phyloP scores from a whole-genome alignment of 768 basidiomycete species.

The Tulasnella sp. region DNA sequence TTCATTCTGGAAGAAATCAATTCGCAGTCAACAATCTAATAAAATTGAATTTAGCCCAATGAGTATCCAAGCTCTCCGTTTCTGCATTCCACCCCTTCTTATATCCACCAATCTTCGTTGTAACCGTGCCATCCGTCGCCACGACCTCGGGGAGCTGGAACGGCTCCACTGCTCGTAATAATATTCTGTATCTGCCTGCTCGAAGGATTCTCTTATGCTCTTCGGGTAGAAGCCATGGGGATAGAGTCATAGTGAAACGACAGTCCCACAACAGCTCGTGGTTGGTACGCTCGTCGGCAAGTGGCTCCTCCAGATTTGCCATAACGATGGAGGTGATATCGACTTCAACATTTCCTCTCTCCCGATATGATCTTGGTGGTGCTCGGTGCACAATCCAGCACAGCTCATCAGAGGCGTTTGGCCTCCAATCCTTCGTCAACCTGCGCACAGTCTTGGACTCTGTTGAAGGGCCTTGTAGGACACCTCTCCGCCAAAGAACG shows the following conservation, averaged over 20 bases:
- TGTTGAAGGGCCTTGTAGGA: constrained; percentile 28
- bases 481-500: constrained; percentile 39
- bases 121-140: background rate
- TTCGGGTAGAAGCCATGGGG: constrained; percentile 11
- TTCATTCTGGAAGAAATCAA: background rate
- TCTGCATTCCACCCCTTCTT: background rate
- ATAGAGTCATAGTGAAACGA: constrained; percentile 42
- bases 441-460: background rate
- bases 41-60: background rate
- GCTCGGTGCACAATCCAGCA: constrained; percentile 56
- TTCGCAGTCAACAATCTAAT: background rate
- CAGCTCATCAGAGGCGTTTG: constrained; percentile 23
- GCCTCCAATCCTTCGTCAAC: constrained; percentile 3
- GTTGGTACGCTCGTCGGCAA: constrained; percentile 11
- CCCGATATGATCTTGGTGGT: constrained; percentile 25
- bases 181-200: background rate
- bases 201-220: background rate
- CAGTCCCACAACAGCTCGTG: constrained; percentile 48
- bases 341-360: background rate
- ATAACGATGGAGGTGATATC: background rate
- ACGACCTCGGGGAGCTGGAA: constrained; percentile 19
- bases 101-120: background rate
- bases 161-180: constrained; percentile 9
- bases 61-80: background rate
- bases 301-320: background rate